These are phyloP conservation scores for Aspergillus sp. DNA, from an alignment of 2,329 filamentous ascomycete species.

Conservation along the genomic window DNA sequence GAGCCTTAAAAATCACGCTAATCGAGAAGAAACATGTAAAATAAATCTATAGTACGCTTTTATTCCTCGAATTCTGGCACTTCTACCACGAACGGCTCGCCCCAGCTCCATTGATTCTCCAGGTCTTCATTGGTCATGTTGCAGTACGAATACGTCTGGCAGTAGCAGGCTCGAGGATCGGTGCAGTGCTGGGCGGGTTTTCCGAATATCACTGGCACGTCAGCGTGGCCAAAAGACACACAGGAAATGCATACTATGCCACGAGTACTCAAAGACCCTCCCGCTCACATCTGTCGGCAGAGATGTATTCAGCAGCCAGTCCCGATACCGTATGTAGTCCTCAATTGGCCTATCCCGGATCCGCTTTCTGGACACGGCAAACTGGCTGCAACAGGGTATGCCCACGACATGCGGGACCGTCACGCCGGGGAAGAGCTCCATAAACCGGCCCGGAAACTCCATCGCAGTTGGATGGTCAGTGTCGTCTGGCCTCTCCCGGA, in stretches of 20 bases:
- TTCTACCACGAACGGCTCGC: no score
- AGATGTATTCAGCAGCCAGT: slow-evolving; percentile 40
- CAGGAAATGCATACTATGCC: slow-evolving; percentile 41
- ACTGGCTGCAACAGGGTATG: slow-evolving; percentile 44
- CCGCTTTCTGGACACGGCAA: slow-evolving; percentile 39
- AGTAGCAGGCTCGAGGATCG: slow-evolving; percentile 13
- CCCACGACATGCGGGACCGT: slow-evolving; percentile 34
- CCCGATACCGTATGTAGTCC: slow-evolving; percentile 38
- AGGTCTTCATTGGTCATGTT: slow-evolving; percentile 12
- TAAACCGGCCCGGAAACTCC: slow-evolving; percentile 28
- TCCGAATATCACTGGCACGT: slow-evolving; percentile 16
- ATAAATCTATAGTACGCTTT: no score
- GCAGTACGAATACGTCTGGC: slow-evolving; percentile 16
- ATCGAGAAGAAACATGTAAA: no score
- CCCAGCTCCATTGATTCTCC: slow-evolving; percentile 10
- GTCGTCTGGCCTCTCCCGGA: slow-evolving; percentile 19
- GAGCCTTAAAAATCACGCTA: no score
- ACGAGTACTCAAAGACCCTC: slow-evolving; percentile 45
- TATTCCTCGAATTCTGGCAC: no score
- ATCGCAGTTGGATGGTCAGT: slow-evolving; percentile 17
- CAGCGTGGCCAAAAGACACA: no score
- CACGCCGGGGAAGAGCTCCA: slow-evolving; percentile 32
- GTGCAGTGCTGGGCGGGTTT: slow-evolving; percentile 13
- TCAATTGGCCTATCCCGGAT: slow-evolving; percentile 32
- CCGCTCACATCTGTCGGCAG: slow-evolving; percentile 40